Conservation (phyloP, 2,329 filamentous ascomycete genomes). For the Hypoxylon sp. region DNA sequence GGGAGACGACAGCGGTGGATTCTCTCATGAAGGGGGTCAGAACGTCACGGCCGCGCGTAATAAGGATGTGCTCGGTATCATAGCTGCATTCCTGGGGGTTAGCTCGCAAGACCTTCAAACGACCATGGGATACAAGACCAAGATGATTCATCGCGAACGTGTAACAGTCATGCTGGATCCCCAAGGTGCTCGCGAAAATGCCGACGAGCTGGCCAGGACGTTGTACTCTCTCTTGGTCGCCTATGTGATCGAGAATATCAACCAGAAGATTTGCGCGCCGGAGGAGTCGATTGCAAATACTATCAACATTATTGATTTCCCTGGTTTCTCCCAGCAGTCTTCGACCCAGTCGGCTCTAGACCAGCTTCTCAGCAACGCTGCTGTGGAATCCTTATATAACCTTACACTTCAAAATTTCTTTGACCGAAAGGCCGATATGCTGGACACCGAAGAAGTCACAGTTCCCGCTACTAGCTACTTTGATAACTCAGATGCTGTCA, state of each 20-base stretch:
- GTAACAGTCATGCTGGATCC: conserved; percentile 99
- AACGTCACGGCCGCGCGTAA: conserved; percentile 89
- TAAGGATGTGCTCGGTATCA: conserved; percentile 83
- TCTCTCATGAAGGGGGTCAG: conserved; percentile 92
- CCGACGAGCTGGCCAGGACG: conserved; percentile 91
- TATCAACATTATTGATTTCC: conserved; percentile 94
- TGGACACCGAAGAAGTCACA: conserved; percentile 92
- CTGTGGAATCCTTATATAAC: conserved; percentile 91
- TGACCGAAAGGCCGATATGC: conserved; percentile 88
- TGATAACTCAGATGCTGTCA: conserved; percentile 94
- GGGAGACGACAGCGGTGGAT: conserved; percentile 93
- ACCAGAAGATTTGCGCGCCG: conserved; percentile 84
- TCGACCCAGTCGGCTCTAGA: conserved; percentile 87
- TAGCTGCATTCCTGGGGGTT: conserved; percentile 95
- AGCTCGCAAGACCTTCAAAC: conserved; percentile 81
- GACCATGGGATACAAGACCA: conserved; percentile 93
- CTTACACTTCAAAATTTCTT: conserved; percentile 96
- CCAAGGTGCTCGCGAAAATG: conserved; percentile 86
- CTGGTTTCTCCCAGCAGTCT: conserved; percentile 86
- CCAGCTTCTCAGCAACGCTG: conserved; percentile 93
- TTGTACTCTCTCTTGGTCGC: conserved; percentile 94
- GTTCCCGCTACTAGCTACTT: conserved; percentile 96
- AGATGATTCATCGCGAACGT: conserved; percentile 93
- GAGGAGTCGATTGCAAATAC: conserved; percentile 94
- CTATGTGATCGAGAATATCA: conserved; percentile 91